Base-by-base conservation (phyloP, 208 protist species). In the Leishmania amazonensis region DNA sequence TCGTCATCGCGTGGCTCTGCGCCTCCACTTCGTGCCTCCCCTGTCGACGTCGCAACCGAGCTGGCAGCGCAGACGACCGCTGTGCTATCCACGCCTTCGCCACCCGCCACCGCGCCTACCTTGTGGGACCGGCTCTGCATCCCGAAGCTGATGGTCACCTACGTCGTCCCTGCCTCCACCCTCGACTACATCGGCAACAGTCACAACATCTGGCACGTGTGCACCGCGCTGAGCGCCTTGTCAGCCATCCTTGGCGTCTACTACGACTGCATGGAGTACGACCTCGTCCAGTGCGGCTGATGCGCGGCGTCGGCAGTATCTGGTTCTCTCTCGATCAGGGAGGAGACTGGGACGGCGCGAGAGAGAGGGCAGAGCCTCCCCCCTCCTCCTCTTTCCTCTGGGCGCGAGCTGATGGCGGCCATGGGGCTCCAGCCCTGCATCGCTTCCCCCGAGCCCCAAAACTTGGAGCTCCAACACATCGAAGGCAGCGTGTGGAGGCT, bases 161-260 rank as follows among this genome's bases (percentile, higher is more conserved):
- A 87, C 76, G 38, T 92, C 31, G 71, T 90, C 19, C 90, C 89
- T 2, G 73, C 87, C 40, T 72, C 81, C 19, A 89, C 92, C 3
- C 75, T 96, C 42, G 86, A 92, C 65, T 96, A 89, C 78, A 77
- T 86, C 51, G 87, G 87, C 72, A 94, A 96, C 76, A 93, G 89
- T 51, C 89, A 96, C 80, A 90, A 87, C 71, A 21, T 96, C 1
- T 96, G 93, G 93, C 93, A 96, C 80, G 64, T 93, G 62, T 90
- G 79, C 75, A 88, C 89, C 49, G 84, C 81, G 19, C 79, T 96
- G 72, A 91, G 89, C 78, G 80, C 84, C 0, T 71, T 91, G 9
- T 86, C 83, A 45, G 87, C 80, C 42, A 9, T 94, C 57, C 79
- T 92, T 11, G 93, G 85, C 19, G 87, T 85, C 53, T 92, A 91